Base-by-base conservation (phyloP, 257 asterid species). In the Petrea volubilis region DNA sequence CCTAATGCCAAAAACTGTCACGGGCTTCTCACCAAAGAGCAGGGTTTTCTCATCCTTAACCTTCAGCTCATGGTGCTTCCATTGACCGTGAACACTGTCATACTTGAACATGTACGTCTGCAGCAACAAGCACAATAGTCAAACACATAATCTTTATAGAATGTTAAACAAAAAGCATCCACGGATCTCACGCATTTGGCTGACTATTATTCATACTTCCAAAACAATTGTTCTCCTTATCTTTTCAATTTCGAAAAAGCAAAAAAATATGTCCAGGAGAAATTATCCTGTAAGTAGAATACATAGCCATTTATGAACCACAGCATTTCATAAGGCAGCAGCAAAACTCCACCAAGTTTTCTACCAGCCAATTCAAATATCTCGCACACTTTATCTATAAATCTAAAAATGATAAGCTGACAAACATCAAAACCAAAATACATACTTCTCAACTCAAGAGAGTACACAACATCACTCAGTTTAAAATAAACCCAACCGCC, bases 71-170 rank as follows among this genome's bases (percentile, higher is more conserved):
- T 82, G 73, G 76, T 85, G 87, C 83, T 83, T 85, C 87, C 88
- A 85, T 34, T 80, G 81, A 17, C 90, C 90, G 12, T 85, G 90
- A 36, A 85, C 90, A 77, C 88, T 83, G 79, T 83, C 90, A 29
- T 85, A 83, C 80, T 85, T 83, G 65, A 85, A 85, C 88, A 85
- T 85, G 33, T 83, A 85, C 47, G 90, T 82, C 90, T 85, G 74
- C 70, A 70, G 75, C 44, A 74, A 46, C 21, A 56, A 64, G 5
- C 6, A 21, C 43, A 38, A 28, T 64, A 25, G 51, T 18, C 12
- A 50, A 46, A 21, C 28, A 60, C 21, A 12, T n/a, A 14, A 33
- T 7, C 29, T 46, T n/a, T 18, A 3, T 24, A 56, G 4, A 27
- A 58, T 60, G 58, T 51, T 12, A 31, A 55, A 60, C 14, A 23